Evolutionary conservation across 768 basidiomycete genomes (phyloP), one percentile per base, ranked within the genome.

Genomic region (Kwoniella dendrophila): DNA sequence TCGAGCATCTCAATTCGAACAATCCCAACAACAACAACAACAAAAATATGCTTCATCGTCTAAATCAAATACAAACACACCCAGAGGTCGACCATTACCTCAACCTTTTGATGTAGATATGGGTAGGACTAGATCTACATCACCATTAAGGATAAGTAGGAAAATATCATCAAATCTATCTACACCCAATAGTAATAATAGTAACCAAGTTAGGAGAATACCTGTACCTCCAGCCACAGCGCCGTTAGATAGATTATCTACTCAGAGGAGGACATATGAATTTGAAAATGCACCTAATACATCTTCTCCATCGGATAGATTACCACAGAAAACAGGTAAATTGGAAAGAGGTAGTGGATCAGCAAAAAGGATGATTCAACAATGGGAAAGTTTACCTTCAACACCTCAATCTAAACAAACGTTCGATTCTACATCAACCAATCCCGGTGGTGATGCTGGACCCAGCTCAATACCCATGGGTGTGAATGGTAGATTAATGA

Each of bases 311-410:
- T 27, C 36, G 0, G 47, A 58, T 33, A 22, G 56, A 18, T 14
- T 49, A 0, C 36, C 43, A 0, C 57, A n/a, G n/a, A n/a, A n/a
- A n/a, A n/a, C 70, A 8, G 52, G 63, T 7, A 57, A 62, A 29
- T 49, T 74, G 34, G 70, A 56, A 29, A 33, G 72, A 51, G 71
- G 73, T 12, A 53, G 33, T 49, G 73, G 71, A 29, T 71, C 72
- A 18, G 67, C 74, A 0, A 67, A 62, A 52, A 59, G 55, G 41
- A 73, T 75, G 72, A 69, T 75, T 30, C 59, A 73, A 62, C 63
- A 71, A 62, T 75, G 74, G 74, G 74, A 75, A 49, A 69, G 56
- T 18, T 40, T 38, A 30, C 54, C 40, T 24, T 30, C 49, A 38
- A 59, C 51, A 44, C 57, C 63, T n/a, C 38, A 14, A 10, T 20